Percentiles rank a stretch among this genome's conserved stretches.
phyloP scores from a whole-genome alignment of 2,329 filamentous ascomycete genomes.

The Aureobasidium sp. region DNA sequence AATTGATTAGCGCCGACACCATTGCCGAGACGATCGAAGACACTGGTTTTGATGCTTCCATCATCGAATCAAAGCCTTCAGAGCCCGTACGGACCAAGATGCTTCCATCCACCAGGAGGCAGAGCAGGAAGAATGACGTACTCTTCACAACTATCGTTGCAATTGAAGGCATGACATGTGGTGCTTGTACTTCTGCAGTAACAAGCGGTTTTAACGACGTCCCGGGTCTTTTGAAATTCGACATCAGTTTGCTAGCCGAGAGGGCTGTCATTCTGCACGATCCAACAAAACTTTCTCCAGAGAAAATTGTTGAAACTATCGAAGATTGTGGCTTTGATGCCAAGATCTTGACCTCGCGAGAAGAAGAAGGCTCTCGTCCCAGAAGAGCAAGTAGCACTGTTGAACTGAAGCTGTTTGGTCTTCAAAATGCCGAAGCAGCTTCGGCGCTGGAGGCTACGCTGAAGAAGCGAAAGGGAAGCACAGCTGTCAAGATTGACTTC shows the following conservation, averaged over 20 bases:
- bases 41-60: slow-evolving; percentile 79
- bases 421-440: slow-evolving; percentile 63
- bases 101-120: slow-evolving; percentile 21
- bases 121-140: slow-evolving; percentile 31
- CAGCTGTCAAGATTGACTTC: slow-evolving; percentile 64
- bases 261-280: slow-evolving; percentile 84
- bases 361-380: slow-evolving; percentile 41
- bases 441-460: slow-evolving; percentile 64
- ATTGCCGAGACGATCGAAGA: slow-evolving; percentile 85
- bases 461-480: slow-evolving; percentile 58
- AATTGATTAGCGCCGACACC: slow-evolving; percentile 62
- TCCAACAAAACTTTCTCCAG: slow-evolving; percentile 57
- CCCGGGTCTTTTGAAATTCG: slow-evolving; percentile 80
- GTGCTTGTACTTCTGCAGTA: slow-evolving; percentile 87
- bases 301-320: slow-evolving; percentile 72
- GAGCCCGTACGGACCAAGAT: slow-evolving; percentile 26
- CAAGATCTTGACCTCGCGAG: slow-evolving; percentile 63
- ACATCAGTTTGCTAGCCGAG: slow-evolving; percentile 89
- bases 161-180: slow-evolving; percentile 96
- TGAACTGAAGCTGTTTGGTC: slow-evolving; percentile 78
- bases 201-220: slow-evolving; percentile 71
- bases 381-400: slow-evolving; percentile 46
- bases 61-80: slow-evolving; percentile 61
- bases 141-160: slow-evolving; percentile 70
- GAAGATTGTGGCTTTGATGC: slow-evolving; percentile 89